Evolutionary conservation across 371 early-diverging fungal species (phyloP), one percentile per base, ranked within the genome.

Genomic region (Cokeromyces recurvatus): DNA sequence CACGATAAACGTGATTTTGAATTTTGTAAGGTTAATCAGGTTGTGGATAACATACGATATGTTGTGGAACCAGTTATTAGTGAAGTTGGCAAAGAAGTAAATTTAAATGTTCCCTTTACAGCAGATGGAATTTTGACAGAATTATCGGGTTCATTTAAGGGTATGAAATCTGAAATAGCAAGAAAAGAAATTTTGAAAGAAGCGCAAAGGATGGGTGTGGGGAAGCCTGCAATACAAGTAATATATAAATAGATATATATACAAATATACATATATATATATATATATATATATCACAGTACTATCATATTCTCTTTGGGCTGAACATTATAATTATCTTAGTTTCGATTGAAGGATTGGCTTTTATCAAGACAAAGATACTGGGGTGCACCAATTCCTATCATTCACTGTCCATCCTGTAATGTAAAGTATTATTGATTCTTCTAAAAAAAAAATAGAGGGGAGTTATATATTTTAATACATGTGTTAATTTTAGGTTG

Each of bases 321-420:
- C 16, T 22, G 32, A 14, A 37, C 24, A 10, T 38, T 17, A 15
- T 3, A 21, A 9, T 4, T 34, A 9, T 34, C 42, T 5, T 48
- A 83, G 74, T 96, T 83, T 57, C 82, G 87, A 1, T 68, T 96
- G 27, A 82, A 91, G 37, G 99, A 99, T 70, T 99, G 99, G 99
- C 75, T 98, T 0, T 66, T 99, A 10, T 97, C 97, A 1, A 81
- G 99, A 38, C 99, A 99, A 68, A 81, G 99, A 23, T 95, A 93
- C 59, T 99, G 99, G 99, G 99, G 99, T 9, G 95, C 99, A 1
- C 99, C 99, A 12, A 93, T 99, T 32, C 99, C 99, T 3, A 81
- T 99, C 17, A 76, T 96, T 22, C 94, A 96, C 51, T 96, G 97
- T 57, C 51, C 66, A 0, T 55, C 59, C 15, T 96, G 97, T 62